phyloP scores from a whole-genome alignment of 2,329 filamentous ascomycete species.

The Trichoderma hamatum region DNA sequence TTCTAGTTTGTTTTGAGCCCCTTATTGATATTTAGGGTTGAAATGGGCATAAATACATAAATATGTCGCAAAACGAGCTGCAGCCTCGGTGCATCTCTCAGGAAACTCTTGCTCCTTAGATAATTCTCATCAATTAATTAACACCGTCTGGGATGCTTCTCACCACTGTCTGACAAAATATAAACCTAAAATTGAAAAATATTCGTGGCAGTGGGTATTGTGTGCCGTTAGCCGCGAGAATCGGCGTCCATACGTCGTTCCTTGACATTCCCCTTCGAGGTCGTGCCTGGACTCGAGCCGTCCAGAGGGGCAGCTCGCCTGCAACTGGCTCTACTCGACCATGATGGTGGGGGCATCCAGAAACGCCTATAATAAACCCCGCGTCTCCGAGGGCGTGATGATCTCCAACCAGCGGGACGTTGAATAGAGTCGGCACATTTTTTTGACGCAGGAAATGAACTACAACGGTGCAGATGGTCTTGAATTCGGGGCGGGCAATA shows the following conservation, averaged over 20 bases:
- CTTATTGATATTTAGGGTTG: neutral
- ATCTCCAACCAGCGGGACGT: neutral
- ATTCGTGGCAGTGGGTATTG: neutral
- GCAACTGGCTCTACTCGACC: neutral
- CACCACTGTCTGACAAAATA: neutral
- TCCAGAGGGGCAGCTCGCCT: no score
- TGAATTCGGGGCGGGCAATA: conserved; percentile 1
- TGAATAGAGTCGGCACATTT: neutral
- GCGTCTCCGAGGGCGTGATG: neutral
- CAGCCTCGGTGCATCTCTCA: neutral
- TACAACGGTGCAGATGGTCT: neutral
- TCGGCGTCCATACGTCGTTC: neutral
- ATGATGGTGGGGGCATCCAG: neutral
- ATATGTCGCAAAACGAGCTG: neutral
- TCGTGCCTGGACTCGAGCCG: no score
- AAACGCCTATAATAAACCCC: neutral
- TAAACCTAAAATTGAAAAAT: neutral
- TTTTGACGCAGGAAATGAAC: neutral
- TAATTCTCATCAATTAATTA: neutral
- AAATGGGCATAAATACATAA: neutral
- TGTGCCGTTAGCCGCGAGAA: neutral
- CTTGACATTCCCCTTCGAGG: neutral
- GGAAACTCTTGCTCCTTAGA: neutral
- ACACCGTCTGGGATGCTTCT: neutral
- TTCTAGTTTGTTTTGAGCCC: neutral